A percentile compares a stretch with the other conserved stretches of the same genome.
Evolutionary conservation across 1,139 yeast species (phyloP).

Genomic region (Cylindricascospora bacillispora): DNA sequence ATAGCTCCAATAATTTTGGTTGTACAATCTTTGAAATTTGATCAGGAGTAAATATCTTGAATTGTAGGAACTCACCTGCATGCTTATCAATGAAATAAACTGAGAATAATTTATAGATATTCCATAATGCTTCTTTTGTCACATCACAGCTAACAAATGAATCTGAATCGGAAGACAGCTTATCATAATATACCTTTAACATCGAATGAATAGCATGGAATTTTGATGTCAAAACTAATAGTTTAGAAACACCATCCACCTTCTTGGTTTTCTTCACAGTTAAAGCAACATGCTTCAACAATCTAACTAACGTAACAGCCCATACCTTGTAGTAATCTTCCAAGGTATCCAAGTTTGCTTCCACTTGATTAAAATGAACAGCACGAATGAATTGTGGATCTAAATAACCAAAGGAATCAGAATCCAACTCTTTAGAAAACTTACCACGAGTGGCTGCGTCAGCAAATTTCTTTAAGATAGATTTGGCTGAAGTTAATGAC

Average conservation of each 20-base stretch:
- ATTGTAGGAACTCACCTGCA: slow-evolving; percentile 65
- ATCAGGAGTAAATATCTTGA: slow-evolving; percentile 39
- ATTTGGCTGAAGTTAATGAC: slow-evolving; percentile 73
- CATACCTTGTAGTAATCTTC: slow-evolving; percentile 31
- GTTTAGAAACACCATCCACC: slow-evolving; percentile 48
- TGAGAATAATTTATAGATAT: slow-evolving; percentile 50
- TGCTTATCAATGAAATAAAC: slow-evolving; percentile 63
- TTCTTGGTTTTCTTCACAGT: slow-evolving; percentile 34
- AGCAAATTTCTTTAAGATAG: slow-evolving; percentile 46
- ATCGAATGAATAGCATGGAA: slow-evolving; percentile 48
- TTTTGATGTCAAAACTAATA: slow-evolving; percentile 46
- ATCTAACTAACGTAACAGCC: slow-evolving; percentile 36
- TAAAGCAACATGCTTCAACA: slow-evolving; percentile 36
- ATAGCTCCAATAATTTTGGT: slow-evolving; percentile 34
- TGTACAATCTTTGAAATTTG: slow-evolving; percentile 34
- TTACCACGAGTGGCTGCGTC: slow-evolving; percentile 28
- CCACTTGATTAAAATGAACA: slow-evolving; percentile 19
- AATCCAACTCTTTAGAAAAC: slow-evolving; percentile 29
- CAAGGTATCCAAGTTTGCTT: slow-evolving; percentile 28
- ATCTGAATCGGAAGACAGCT: slow-evolving; percentile 16
- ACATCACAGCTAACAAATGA: slow-evolving; percentile 20
- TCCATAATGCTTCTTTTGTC: slow-evolving; percentile 31
- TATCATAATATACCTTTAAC: slow-evolving; percentile 22
- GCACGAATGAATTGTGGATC: slow-evolving; percentile 17
- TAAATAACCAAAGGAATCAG: slow-evolving; percentile 33